Evolutionary conservation across 305 asterid species (phyloP), one percentile per base, ranked within the genome.

Genomic region (Fraxinus sp.): DNA sequence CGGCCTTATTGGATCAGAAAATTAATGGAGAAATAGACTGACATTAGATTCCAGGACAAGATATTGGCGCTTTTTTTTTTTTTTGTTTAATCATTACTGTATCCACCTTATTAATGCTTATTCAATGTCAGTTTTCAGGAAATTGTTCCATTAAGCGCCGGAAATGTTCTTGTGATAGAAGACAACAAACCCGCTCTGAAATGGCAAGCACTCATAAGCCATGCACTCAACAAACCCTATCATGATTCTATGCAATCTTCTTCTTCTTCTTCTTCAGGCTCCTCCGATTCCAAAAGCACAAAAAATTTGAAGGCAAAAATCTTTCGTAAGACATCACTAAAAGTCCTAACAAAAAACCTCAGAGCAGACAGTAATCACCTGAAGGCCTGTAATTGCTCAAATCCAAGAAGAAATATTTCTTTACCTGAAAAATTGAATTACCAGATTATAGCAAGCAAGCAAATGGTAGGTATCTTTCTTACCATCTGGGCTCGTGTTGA

Each of bases 141-240:
- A 85, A 94, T 95, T 3, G 99, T 95, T 0, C 99, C 99, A 3
- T 75, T 95, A 75, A 95, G 83, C 78, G 95, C 99, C 26, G 99
- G 99, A 79, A 95, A 95, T 85, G 95, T 95, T 3, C 44, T 95
- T 46, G 98, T 89, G 78, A 84, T 81, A 62, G 99, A 95, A 85
- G 98, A 94, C 90, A 95, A 90, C 72, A 97, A 93, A 87, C 99
- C 99, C 11, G 99, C 97, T 46, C 82, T 94, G 74, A 95, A 92
- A 89, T 95, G 99, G 99, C 41, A 94, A 20, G 94, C 95, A 16
- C 86, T 95, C 10, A 92, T 92, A 80, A 94, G 95, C 88, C 90
- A 89, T 5, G 92, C 98, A 78, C 91, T 95, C n/a, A 95, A 95
- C 91, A 95, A 93, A 86, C 52, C 91, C 22, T 88, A 88, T 78